A percentile compares a stretch with the other conserved stretches of the same genome.
Conservation (phyloP, 2,329 filamentous ascomycete species). For the Beauveria pseudobassiana region DNA sequence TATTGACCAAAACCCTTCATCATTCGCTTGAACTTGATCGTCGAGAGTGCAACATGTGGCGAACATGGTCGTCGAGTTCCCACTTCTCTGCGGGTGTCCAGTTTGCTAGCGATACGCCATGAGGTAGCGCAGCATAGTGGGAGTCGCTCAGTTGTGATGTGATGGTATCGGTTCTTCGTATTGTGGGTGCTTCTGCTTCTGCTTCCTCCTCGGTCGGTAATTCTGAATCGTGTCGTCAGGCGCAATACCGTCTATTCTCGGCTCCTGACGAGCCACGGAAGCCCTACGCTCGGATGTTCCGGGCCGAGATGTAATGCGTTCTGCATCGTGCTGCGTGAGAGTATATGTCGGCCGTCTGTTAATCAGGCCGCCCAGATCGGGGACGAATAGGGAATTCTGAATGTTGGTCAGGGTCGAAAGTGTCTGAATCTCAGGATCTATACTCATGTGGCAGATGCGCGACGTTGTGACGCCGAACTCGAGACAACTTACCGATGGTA, state of each 20-base stretch:
- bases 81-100: slow-evolving; percentile 69
- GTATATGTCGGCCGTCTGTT: slow-evolving; percentile 76
- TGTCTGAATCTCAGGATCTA: slow-evolving; percentile 77
- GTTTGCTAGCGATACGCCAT: slow-evolving; percentile 62
- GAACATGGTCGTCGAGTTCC: slow-evolving; percentile 76
- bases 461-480: neutral
- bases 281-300: neutral
- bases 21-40: slow-evolving; percentile 68
- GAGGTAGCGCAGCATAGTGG: slow-evolving; percentile 72
- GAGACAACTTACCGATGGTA: slow-evolving; percentile 27
- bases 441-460: neutral
- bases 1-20: slow-evolving; percentile 80
- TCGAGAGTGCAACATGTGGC: slow-evolving; percentile 79
- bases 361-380: slow-evolving; percentile 66
- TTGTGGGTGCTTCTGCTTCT: slow-evolving; percentile 17
- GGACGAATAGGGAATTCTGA: slow-evolving; percentile 82
- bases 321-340: slow-evolving; percentile 43
- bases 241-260: slow-evolving; percentile 16
- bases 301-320: slow-evolving; percentile 6
- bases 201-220: slow-evolving; percentile 17
- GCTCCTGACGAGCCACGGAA: slow-evolving; percentile 9
- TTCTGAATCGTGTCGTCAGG: slow-evolving; percentile 16
- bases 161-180: slow-evolving; percentile 48
- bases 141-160: slow-evolving; percentile 60
- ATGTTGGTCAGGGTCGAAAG: slow-evolving; percentile 81